phyloP scores from a whole-genome alignment of 768 basidiomycete species.

The Dacryopinax primogenitus region DNA sequence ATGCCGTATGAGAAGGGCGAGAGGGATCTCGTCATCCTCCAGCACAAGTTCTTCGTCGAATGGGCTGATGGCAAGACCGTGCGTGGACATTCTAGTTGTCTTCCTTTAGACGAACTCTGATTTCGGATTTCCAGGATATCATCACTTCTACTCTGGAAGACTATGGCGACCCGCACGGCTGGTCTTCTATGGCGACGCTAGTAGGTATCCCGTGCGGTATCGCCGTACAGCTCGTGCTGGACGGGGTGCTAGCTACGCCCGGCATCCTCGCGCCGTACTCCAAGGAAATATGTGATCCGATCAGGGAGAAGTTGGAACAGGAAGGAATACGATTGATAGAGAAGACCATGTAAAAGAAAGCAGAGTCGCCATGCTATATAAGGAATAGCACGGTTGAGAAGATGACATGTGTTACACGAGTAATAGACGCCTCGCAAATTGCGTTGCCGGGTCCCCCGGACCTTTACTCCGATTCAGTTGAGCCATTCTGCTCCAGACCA shows the following conservation, averaged over 20 bases:
- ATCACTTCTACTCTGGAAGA: constrained; percentile 83
- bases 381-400: neutral
- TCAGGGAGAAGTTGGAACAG: constrained; percentile 51
- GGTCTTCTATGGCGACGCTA: constrained; percentile 82
- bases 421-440: neutral
- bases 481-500: neutral
- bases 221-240: constrained; percentile 80
- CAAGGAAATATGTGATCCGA: constrained; percentile 67
- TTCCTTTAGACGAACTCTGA: neutral
- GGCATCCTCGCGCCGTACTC: constrained; percentile 82
- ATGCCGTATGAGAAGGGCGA: constrained; percentile 88
- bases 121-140: constrained; percentile 43
- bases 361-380: neutral
- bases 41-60: constrained; percentile 93
- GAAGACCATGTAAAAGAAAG: constrained; percentile 39
- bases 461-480: neutral
- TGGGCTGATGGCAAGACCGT: constrained; percentile 70
- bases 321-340: constrained; percentile 68
- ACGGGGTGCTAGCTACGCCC: constrained; percentile 62
- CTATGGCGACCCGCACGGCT: constrained; percentile 58
- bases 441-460: neutral
- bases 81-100: constrained; percentile 18
- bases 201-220: constrained; percentile 93
- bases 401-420: neutral
- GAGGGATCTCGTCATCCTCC: constrained; percentile 92